phyloP scores from a whole-genome alignment of 768 basidiomycete genomes.

The Glaciozyma martinii region DNA sequence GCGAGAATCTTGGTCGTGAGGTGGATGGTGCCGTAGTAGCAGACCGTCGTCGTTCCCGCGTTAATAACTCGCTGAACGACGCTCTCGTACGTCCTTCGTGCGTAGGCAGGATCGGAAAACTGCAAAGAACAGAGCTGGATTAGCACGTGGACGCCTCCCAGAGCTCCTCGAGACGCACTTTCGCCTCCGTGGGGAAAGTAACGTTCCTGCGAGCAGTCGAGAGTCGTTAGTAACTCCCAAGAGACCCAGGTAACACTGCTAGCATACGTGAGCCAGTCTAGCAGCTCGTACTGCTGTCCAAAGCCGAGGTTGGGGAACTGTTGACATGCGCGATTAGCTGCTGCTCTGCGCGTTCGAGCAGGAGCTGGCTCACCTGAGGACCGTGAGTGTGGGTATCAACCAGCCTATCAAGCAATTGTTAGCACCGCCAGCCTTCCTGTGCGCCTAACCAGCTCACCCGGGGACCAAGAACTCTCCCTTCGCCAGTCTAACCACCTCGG shows the following conservation, averaged over 20 bases:
- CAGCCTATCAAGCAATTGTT: slow-evolving; percentile 1
- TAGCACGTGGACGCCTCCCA: neutral
- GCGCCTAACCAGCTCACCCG: slow-evolving; percentile 15
- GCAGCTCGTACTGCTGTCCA: slow-evolving; percentile 73
- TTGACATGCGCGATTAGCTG: slow-evolving; percentile 56
- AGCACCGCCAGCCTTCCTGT: neutral
- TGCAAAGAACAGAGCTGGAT: neutral
- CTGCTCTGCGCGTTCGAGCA: slow-evolving; percentile 3
- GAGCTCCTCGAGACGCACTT: slow-evolving; percentile 25
- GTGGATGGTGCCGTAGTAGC: slow-evolving; percentile 80
- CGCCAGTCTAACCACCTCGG: neutral
- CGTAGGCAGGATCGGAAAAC: slow-evolving; percentile 63
- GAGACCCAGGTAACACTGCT: neutral
- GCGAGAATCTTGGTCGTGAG: slow-evolving; percentile 71
- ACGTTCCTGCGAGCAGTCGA: slow-evolving; percentile 35
- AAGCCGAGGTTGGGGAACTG: slow-evolving; percentile 50
- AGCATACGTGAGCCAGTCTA: slow-evolving; percentile 70
- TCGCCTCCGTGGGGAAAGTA: slow-evolving; percentile 81
- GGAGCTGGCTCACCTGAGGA: slow-evolving; percentile 2
- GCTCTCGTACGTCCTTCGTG: slow-evolving; percentile 55
- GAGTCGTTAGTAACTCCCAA: neutral
- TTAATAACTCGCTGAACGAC: slow-evolving; percentile 53
- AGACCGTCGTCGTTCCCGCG: slow-evolving; percentile 55
- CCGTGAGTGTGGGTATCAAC: slow-evolving; percentile 35
- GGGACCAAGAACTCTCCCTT: slow-evolving; percentile 32